Base-by-base conservation (phyloP, 805 yeast species). In the Henningerozyma blattae region DNA sequence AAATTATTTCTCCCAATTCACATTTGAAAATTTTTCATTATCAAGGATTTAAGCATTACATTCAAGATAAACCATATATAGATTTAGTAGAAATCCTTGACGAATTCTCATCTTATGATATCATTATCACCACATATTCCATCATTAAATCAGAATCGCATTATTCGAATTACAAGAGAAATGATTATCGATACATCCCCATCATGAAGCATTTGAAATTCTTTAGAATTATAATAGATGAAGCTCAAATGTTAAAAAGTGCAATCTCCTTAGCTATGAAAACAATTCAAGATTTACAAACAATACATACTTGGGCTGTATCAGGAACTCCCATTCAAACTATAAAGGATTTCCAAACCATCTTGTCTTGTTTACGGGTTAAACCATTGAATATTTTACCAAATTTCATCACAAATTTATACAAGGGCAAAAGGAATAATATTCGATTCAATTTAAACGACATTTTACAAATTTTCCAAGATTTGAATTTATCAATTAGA, bases 231-330 rank as follows among this genome's bases (percentile, higher is more conserved):
- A 70, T 89, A 0, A 58, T 91, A 26, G 98, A 91, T 59, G 98
- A 91, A 54, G 97, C 84, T 1, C 98, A 91, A 57, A 82, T 87
- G 87, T 80, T 91, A 3, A 75, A 84, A 6, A 47, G 53, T 3
- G 77, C 77, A 16, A 66, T 74, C 3, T 72, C 89, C 0, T 72
- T 81, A 34, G 84, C 91, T 2, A 85, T 94, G 15, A 75, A 71
- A 36, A 82, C 86, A 36, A 85, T 95, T 0, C 64, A 81, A 3
- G 59, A 82, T 25, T 71, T 91, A 18, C 89, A 95, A 4, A 65
- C 95, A 34, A 70, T 74, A 30, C 96, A 91, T 58, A 75, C 95
- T 0, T 91, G 97, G 97, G 96, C 94, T 13, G 95, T 87, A 1
- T 83, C 95, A 1, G 98, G 98, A 5, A 91, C 98, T 0, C 94